Evolutionary conservation across 768 basidiomycete genomes (phyloP), one percentile per base, ranked within the genome.

Genomic region (Gymnopilus junonius): DNA sequence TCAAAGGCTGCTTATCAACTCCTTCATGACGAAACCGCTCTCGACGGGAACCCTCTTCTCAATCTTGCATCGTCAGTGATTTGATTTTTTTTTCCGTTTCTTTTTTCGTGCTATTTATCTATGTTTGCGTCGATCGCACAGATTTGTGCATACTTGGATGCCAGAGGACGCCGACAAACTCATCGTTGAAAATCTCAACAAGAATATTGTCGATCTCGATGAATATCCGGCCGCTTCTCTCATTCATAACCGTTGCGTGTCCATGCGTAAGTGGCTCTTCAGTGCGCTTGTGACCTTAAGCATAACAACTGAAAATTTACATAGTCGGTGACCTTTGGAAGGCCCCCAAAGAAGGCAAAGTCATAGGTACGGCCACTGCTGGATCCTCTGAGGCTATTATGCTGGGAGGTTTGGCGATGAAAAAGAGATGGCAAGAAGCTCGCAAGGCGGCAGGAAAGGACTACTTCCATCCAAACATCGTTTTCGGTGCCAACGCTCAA

Each of bases 341-440:
- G 65, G 88, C 85, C 3, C 87, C 86, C 3, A 83, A 84, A 61
- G 80, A 76, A 2, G 74, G 77, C 32, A 80, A 85, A 58, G 87
- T 81, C 2, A 80, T 89, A 42, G 89, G 89, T 12, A 87, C 86
- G 0, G 85, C 87, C 11, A 89, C 88, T 10, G 87, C 87, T 4
- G 88, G 88, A 3, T 85, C 83, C 3, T 86, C 82, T 14, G 88
- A 90, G 72, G 89, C 87, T 1, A 88, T 89, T 73, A 86, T 87
- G 83, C 84, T 90, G 8, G 87, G 86, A n/a, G 88, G 87, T 14
- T 74, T 90, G 1, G 88, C 89, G 0, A 77, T 89, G 77, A 91
- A 91, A 75, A 84, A 85, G 71, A 76, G 82, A 27, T 90, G 88
- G 89, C 88, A 84, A 81, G 83, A 84, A 21, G 77, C 77, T 0